Conservation (phyloP, 192 early-diverging fungal species). For the Gryganskiella cystojenkinii region DNA sequence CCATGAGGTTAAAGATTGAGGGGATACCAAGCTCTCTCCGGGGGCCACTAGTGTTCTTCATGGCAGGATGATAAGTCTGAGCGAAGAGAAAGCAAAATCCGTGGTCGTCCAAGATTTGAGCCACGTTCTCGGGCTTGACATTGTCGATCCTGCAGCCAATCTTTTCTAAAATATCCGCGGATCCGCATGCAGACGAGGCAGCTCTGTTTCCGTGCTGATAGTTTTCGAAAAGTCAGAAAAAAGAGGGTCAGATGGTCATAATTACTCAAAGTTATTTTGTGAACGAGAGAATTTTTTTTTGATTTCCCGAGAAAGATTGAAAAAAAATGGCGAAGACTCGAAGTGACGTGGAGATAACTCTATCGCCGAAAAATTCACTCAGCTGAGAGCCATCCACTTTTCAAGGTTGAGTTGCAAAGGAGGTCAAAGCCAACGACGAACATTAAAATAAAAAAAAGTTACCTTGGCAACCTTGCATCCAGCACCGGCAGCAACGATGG, state of each 20-base stretch:
- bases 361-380: neutral
- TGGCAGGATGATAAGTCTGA: conserved; percentile 90
- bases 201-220: conserved; percentile 91
- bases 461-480: conserved; percentile 93
- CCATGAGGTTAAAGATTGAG: conserved; percentile 95
- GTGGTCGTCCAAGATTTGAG: conserved; percentile 66
- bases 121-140: conserved; percentile 74
- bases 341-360: neutral
- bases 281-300: conserved; percentile 4
- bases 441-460: conserved; percentile 2
- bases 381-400: neutral
- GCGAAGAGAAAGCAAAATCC: conserved; percentile 95
- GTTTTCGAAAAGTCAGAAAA: conserved; percentile 4
- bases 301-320: no score
- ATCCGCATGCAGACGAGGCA: conserved; percentile 90
- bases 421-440: neutral
- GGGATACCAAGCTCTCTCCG: conserved; percentile 92
- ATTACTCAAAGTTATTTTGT: no score
- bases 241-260: conserved; percentile 1
- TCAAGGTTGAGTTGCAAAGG: no score
- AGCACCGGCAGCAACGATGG: conserved; percentile 92
- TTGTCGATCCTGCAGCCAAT: conserved; percentile 78
- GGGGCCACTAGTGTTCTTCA: conserved; percentile 79
- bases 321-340: neutral
- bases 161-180: conserved; percentile 93